Percentiles rank a stretch among this genome's conserved stretches.
phyloP scores from a whole-genome alignment of 345 rosid species.

The Moringa oleifera region DNA sequence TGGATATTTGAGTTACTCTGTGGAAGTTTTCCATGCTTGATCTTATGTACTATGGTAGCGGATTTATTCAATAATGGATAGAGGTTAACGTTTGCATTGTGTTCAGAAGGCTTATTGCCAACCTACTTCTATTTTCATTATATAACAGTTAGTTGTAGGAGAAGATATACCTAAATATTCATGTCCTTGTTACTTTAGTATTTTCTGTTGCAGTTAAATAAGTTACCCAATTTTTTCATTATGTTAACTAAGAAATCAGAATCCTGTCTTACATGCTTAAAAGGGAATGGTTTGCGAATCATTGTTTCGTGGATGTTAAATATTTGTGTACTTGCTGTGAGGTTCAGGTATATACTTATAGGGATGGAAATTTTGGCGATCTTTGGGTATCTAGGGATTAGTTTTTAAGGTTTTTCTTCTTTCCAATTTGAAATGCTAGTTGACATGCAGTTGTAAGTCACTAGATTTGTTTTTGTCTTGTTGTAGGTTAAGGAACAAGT shows the following conservation, averaged over 20 bases:
- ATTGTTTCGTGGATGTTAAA: neutral
- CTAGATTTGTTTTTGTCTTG: neutral
- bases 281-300: neutral
- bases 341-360: neutral
- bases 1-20: neutral
- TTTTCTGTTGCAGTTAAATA: neutral
- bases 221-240: no score
- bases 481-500: no score
- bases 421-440: neutral
- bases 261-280: neutral
- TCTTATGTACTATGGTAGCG: conserved; percentile 3
- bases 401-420: neutral
- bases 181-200: neutral
- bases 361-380: neutral
- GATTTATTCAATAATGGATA: neutral
- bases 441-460: neutral
- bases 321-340: neutral
- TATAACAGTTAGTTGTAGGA: no score
- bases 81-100: no score
- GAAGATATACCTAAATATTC: neutral
- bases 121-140: no score
- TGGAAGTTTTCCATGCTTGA: neutral
- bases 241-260: neutral
- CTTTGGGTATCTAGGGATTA: neutral
- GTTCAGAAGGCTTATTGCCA: no score